Percentiles rank a stretch among this genome's conserved stretches.
Evolutionary conservation across 768 basidiomycete species (phyloP).

Genomic region (Lentinula sp.): DNA sequence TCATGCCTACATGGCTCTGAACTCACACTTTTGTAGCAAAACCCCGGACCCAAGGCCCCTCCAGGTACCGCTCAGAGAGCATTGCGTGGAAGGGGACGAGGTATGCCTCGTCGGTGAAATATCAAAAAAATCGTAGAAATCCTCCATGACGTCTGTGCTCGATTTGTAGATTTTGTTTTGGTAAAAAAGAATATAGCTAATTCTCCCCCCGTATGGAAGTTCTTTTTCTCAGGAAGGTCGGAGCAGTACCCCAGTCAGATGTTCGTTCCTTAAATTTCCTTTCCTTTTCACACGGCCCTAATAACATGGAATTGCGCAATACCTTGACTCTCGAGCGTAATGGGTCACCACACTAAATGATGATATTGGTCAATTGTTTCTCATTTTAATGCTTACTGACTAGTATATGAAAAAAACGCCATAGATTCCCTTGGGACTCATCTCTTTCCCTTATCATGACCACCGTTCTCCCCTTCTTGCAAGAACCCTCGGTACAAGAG

Average conservation of each 20-base stretch:
- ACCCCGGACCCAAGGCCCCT: constrained; percentile 83
- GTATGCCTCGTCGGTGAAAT: constrained; percentile 64
- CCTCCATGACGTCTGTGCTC: neutral
- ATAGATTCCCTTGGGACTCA: neutral
- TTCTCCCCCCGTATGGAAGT: neutral
- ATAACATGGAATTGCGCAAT: constrained; percentile 5
- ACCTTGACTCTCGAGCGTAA: neutral
- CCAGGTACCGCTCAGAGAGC: constrained; percentile 89
- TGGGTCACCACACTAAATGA: neutral
- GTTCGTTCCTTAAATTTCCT: neutral
- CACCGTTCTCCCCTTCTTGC: constrained; percentile 7
- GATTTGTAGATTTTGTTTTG: neutral
- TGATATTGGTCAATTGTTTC: neutral
- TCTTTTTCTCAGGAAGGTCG: neutral
- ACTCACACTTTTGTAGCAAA: constrained; percentile 42
- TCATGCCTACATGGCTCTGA: neutral
- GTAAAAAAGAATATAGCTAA: constrained; percentile 1
- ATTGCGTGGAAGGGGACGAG: constrained; percentile 81
- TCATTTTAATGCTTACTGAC: neutral
- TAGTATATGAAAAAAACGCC: neutral
- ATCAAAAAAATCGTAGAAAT: neutral
- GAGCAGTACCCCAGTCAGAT: neutral
- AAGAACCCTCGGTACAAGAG: neutral
- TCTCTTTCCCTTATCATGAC: constrained; percentile 11
- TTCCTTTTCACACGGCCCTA: neutral